Conservation (phyloP, 495 filamentous ascomycete genomes). For the Amniculicola lignicola region DNA sequence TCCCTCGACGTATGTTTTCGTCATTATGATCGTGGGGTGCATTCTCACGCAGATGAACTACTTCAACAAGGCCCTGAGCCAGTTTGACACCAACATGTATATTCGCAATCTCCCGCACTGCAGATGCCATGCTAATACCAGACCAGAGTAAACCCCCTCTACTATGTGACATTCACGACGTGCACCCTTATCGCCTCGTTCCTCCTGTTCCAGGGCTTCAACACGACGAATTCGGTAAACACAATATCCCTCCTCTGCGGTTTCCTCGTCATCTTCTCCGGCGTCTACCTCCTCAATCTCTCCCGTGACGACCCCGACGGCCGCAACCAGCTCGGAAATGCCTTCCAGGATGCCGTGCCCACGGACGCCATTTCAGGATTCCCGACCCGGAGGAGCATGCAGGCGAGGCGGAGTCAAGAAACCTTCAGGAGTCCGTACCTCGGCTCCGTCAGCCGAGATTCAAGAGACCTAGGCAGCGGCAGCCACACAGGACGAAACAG, state of each 20-base stretch:
- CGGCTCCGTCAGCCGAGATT: too few relatives aligned
- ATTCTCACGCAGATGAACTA: constrained; percentile 99
- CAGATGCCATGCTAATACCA: neutral
- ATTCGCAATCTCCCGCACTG: constrained; percentile 31
- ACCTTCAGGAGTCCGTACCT: constrained; percentile 47
- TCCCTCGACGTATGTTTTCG: constrained; percentile 93
- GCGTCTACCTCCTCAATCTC: constrained; percentile 94
- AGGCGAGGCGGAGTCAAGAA: constrained; percentile 69
- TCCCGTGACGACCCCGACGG: constrained; percentile 88
- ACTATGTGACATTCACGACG: constrained; percentile 99
- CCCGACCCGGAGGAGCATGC: constrained; percentile 89
- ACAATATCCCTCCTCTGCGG: constrained; percentile 90
- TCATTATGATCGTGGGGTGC: constrained; percentile 86
- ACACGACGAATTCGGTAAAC: constrained; percentile 88
- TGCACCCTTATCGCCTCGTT: constrained; percentile 92
- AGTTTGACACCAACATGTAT: constrained; percentile 96
- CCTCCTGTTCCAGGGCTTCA: constrained; percentile 96
- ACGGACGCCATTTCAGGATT: constrained; percentile 87
- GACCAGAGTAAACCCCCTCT: constrained; percentile 95
- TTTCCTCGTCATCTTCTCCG: constrained; percentile 94
- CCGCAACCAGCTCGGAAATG: constrained; percentile 57
- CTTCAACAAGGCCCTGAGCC: constrained; percentile 96
- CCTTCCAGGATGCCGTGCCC: constrained; percentile 70
- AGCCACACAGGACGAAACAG: constrained; percentile 12
- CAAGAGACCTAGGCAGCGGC: too few relatives aligned